Evolutionary conservation across 208 protist genomes (phyloP).

Genomic region (Trypanosoma rangeli): DNA sequence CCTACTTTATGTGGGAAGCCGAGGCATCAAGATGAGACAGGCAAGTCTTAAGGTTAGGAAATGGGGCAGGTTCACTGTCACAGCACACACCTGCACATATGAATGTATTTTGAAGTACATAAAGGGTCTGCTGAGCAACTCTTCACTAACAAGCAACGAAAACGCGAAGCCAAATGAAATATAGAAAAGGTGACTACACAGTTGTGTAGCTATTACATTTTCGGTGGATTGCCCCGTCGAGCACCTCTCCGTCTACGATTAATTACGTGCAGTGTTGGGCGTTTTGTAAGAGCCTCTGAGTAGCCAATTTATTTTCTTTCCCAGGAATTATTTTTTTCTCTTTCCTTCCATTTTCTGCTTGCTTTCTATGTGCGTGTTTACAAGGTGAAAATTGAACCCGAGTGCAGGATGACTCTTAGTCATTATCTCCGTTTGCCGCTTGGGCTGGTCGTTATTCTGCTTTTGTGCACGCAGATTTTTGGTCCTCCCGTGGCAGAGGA

Average conservation of each 20-base stretch:
- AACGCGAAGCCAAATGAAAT: not conserved
- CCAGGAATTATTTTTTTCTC: conserved; percentile 5
- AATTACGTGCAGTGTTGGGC: not conserved
- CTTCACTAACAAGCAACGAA: too few species aligned
- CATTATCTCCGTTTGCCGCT: conserved; percentile 23
- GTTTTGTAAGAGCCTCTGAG: not conserved
- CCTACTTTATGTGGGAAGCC: conserved; percentile 38
- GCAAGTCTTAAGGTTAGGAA: too few species aligned
- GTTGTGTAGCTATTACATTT: not conserved
- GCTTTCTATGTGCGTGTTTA: not conserved
- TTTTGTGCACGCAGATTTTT: conserved; percentile 17
- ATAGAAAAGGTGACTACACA: not conserved
- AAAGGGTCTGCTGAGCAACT: too few species aligned
- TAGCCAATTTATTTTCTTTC: not conserved
- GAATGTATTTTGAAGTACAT: too few species aligned
- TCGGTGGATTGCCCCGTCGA: not conserved
- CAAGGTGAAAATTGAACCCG: not conserved
- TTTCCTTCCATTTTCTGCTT: conserved; percentile 18
- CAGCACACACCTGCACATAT: too few species aligned
- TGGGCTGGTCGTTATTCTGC: conserved; percentile 14
- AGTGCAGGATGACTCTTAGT: conserved; percentile 16
- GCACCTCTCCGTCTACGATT: too few species aligned
- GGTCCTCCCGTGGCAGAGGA: conserved; percentile 10
- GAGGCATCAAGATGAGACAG: not conserved
- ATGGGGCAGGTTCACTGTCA: too few species aligned